phyloP scores from a whole-genome alignment of 2,329 filamentous ascomycete species.

The Helotiales sp. region DNA sequence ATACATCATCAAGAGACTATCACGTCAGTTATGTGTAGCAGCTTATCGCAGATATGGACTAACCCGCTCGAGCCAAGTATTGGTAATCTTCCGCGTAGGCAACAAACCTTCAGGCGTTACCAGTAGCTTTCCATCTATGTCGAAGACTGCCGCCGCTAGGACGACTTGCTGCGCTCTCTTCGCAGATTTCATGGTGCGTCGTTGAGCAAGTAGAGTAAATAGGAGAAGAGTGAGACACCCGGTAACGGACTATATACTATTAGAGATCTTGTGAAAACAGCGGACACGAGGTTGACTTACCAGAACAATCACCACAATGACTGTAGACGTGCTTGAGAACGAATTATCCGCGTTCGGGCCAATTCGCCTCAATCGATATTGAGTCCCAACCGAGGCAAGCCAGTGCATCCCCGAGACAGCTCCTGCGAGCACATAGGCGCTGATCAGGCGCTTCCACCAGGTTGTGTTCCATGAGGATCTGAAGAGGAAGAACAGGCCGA shows the following conservation, averaged over 20 bases:
- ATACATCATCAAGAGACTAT: conserved; percentile 67
- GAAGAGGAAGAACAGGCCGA: conserved; percentile 77
- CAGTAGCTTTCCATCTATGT: conserved; percentile 63
- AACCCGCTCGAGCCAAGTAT: conserved; percentile 69
- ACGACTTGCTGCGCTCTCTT: conserved; percentile 53
- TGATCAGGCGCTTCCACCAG: conserved; percentile 72
- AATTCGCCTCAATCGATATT: conserved; percentile 58
- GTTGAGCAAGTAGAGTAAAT: conserved; percentile 52
- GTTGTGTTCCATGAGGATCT: conserved; percentile 74
- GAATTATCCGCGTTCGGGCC: conserved; percentile 40
- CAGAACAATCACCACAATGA: conserved; percentile 72
- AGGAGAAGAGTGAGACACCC: conserved; percentile 59
- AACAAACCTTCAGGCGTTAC: conserved; percentile 71
- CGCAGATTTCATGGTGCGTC: conserved; percentile 17
- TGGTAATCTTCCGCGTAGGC: conserved; percentile 75
- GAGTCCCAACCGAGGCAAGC: conserved; percentile 72
- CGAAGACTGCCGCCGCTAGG: conserved; percentile 63
- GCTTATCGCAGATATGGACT: conserved; percentile 13
- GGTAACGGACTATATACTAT: conserved; percentile 58
- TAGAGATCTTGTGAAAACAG: background rate
- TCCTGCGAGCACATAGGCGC: conserved; percentile 66
- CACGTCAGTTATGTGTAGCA: background rate
- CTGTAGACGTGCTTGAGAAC: conserved; percentile 61
- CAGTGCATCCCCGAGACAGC: conserved; percentile 89
- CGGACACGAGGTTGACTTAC: conserved; percentile 44